Base-by-base conservation (phyloP, 2,329 filamentous ascomycete genomes). In the Penicillium sp. region DNA sequence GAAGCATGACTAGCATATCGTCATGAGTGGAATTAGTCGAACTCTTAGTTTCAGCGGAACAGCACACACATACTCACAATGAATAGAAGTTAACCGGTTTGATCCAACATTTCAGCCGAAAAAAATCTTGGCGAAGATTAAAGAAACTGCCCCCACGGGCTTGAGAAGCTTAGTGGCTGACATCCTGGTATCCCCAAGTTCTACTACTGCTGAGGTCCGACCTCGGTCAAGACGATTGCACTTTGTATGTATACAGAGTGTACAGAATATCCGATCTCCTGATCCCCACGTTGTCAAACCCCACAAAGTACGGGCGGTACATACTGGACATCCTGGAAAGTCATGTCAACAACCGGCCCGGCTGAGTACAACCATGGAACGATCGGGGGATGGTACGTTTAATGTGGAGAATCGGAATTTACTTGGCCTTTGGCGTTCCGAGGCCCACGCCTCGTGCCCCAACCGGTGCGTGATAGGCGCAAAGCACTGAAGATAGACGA, bases 321-420 rank as follows among this genome's bases (percentile, higher is more conserved):
- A 11, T 26, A 26, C 7, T 45, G 22, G 2, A 28, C 35, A 14
- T 8, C 28, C 19, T 22, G 19, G 19, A 22, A 11, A 11, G 30
- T 11, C 10, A 11, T 2, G 37, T n/a, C n/a, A 30, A 30, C 26
- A n/a, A 22, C 28, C 28, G 46, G 46, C 16, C 46, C 25, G 14
- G 46, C n/a, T 30, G 14, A 19, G 16, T 2, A 13, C 6, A 10
- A 19, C 28, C n/a, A 35, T 35, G 16, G 28, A 51, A 51, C n/a
- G 19, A 3, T 19, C 4, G 13, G 14, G n/a, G 14, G 4, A 22
- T 25, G n/a, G 26, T 30, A 11, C 7, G n/a, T 19, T 51, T 22
- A 35, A 22, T 33, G 28, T 35, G 48, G 48, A 10, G 48, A 51
- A 51, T 25, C 48, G 48, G 48, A 33, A 6, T 51, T 51, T 51